phyloP scores from a whole-genome alignment of 345 rosid species.

The Gossypium ekmanianum region DNA sequence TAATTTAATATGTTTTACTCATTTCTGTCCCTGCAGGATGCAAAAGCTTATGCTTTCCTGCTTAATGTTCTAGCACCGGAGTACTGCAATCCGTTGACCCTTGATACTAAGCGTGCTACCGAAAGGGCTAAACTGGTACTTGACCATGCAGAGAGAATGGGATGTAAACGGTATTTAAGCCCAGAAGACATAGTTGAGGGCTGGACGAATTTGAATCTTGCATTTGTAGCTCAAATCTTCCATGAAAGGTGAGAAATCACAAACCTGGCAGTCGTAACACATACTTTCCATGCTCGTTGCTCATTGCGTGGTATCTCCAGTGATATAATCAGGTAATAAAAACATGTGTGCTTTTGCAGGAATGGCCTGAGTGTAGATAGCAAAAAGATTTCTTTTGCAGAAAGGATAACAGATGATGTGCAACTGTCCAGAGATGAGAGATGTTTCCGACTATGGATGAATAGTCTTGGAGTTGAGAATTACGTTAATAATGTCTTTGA shows the following conservation, averaged over 20 bases:
- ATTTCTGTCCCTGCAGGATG: constrained; percentile 53
- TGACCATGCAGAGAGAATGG: constrained; percentile 82
- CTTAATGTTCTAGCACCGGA: constrained; percentile 92
- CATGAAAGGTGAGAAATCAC: constrained; percentile 60
- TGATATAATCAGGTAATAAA: neutral
- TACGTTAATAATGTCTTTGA: constrained; percentile 84
- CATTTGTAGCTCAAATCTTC: constrained; percentile 86
- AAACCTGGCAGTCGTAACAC: neutral
- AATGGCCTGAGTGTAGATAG: constrained; percentile 72
- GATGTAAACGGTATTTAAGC: constrained; percentile 71
- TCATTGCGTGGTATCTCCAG: neutral
- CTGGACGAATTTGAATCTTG: constrained; percentile 77
- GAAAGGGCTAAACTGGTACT: constrained; percentile 77
- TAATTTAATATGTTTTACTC: constrained; percentile 12
- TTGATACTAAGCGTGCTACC: constrained; percentile 55
- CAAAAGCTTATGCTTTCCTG: constrained; percentile 76
- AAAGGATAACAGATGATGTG: constrained; percentile 87
- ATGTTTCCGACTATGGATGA: constrained; percentile 91
- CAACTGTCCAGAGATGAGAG: constrained; percentile 84
- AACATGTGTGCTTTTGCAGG: constrained; percentile 43
- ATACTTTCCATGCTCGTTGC: neutral
- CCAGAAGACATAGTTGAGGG: constrained; percentile 85
- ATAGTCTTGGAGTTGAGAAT: constrained; percentile 66
- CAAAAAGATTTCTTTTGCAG: constrained; percentile 67
- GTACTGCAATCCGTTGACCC: constrained; percentile 64